These are phyloP conservation scores for Phytophthora hybrid DNA, from an alignment of 352 stramenopile species.

Conservation along the genomic window DNA sequence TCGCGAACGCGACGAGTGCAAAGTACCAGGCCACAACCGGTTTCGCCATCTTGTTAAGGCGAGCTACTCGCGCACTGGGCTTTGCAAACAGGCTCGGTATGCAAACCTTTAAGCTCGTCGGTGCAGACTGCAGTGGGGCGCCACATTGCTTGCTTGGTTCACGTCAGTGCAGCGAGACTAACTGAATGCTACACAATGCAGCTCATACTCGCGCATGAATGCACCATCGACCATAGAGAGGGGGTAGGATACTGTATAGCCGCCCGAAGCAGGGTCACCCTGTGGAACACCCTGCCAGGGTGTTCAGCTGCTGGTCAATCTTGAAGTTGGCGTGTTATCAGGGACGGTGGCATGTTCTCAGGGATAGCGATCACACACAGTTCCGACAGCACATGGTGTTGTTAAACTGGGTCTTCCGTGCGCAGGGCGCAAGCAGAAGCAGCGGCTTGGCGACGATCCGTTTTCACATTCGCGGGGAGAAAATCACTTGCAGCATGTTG, in stretches of 20 bases:
- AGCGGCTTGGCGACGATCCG: not conserved
- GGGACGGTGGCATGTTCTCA: not conserved
- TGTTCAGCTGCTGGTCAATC: not conserved
- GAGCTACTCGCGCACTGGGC: constrained; percentile 27
- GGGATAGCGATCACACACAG: not conserved
- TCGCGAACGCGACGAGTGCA: not conserved
- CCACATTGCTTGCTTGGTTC: not conserved
- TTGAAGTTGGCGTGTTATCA: constrained; percentile 4
- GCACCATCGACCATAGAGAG: constrained; percentile 2
- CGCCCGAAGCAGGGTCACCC: not conserved
- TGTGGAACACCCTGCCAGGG: no score
- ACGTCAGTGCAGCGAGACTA: not conserved
- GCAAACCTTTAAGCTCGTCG: not conserved
- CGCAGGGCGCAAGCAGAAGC: not conserved
- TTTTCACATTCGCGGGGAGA: not conserved
- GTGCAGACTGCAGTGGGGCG: not conserved
- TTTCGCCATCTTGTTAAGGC: constrained; percentile 17
- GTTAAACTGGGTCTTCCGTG: not conserved
- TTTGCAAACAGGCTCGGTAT: constrained; percentile 17
- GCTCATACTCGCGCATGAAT: not conserved
- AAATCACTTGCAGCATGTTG: not conserved
- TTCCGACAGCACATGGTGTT: not conserved
- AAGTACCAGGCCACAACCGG: not conserved
- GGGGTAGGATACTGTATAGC: not conserved
- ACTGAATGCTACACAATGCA: constrained; percentile 4